These are phyloP conservation scores for Balakata baccata DNA, from an alignment of 345 rosid genomes.

Conservation along the genomic window DNA sequence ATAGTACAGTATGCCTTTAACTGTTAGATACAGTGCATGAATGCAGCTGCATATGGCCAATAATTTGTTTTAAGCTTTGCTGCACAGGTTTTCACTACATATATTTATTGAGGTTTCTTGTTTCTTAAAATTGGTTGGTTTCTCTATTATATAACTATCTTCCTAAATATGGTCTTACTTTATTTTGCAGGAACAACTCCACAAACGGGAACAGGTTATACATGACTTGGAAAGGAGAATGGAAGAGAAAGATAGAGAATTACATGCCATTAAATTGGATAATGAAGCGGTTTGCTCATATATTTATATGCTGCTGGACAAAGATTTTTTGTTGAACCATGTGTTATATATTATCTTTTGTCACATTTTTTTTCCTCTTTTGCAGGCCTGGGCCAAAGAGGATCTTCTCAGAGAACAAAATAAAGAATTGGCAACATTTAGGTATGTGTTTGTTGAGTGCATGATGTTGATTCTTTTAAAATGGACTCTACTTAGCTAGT, in stretches of 20 bases:
- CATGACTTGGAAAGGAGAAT: conserved; percentile 69
- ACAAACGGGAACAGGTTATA: conserved; percentile 57
- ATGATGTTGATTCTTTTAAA: neutral
- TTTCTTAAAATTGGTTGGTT: neutral
- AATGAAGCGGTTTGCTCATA: conserved; percentile 70
- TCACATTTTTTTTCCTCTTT: conserved; percentile 6
- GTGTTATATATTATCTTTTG: conserved; percentile 12
- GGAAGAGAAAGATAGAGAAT: conserved; percentile 84
- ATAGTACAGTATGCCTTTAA: neutral
- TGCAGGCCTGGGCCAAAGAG: conserved; percentile 96
- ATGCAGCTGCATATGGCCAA: neutral
- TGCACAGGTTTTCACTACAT: neutral
- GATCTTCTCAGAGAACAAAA: conserved; percentile 85
- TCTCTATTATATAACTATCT: neutral
- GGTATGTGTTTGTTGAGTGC: conserved; percentile 35
- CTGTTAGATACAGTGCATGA: neutral
- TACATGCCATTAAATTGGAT: conserved; percentile 78
- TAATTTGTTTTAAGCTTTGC: neutral
- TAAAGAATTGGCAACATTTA: conserved; percentile 76
- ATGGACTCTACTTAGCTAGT: neutral
- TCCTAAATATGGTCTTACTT: conserved; percentile 3
- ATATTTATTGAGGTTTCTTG: neutral
- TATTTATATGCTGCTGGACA: neutral
- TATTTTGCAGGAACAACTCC: conserved; percentile 66
- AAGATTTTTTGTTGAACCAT: neutral